Evolutionary conservation across 179 eudicot genomes (phyloP).

Genomic region (Spergularia azorica): DNA sequence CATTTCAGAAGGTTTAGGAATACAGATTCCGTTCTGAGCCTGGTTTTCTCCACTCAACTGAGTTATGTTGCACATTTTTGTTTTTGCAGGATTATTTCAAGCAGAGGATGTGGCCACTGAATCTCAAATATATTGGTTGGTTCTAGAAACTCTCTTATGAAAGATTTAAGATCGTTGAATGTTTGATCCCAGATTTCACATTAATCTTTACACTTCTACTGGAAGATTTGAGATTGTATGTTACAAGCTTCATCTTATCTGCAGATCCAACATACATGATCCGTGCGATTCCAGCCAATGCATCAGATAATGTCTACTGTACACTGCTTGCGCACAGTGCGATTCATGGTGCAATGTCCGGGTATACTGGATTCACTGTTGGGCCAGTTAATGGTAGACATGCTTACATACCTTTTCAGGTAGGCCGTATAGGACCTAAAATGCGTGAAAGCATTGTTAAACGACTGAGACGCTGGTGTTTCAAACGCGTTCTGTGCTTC

Average conservation of each 20-base stretch:
- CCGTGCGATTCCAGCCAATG: conserved; percentile 80
- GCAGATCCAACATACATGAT: conserved; percentile 91
- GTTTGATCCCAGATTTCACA: no score
- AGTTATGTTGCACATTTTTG: background rate
- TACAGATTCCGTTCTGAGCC: background rate
- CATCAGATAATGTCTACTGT: conserved; percentile 79
- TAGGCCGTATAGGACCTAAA: background rate
- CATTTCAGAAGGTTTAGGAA: background rate
- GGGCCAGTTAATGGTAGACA: conserved; percentile 64
- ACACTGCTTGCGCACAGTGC: conserved; percentile 86
- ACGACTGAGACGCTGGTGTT: background rate
- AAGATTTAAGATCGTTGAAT: background rate
- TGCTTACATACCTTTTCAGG: conserved; percentile 26
- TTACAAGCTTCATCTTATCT: background rate
- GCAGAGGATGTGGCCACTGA: conserved; percentile 48
- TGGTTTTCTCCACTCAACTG: no score
- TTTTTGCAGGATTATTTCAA: conserved; percentile 69
- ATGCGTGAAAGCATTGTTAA: background rate
- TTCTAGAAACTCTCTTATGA: conserved; percentile 10
- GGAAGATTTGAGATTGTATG: background rate
- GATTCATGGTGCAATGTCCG: conserved; percentile 89
- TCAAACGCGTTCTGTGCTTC: background rate
- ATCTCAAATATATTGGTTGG: conserved; percentile 73
- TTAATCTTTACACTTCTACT: no score
- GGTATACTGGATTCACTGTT: conserved; percentile 74